Evolutionary conservation across 305 asterid species (phyloP).

Genomic region (Ilex paraguariensis): DNA sequence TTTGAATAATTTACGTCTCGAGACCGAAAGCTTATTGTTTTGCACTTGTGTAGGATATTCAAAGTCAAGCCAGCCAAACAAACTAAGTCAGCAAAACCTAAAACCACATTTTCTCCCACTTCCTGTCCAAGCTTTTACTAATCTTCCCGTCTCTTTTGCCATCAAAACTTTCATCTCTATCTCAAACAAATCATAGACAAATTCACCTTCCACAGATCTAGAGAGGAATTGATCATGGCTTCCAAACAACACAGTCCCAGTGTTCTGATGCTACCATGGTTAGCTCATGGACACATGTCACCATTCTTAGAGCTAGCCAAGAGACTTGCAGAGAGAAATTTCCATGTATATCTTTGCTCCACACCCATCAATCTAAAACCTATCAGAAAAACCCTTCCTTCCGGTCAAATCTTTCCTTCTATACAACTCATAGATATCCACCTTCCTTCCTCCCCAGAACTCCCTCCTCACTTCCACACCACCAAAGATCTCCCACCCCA

Average conservation of each 20-base stretch:
- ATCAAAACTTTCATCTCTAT: too few relatives aligned
- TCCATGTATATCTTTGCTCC: conserved; percentile 31
- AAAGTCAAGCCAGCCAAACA: too few relatives aligned
- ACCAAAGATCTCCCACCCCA: conserved; percentile 6
- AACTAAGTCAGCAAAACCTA: too few relatives aligned
- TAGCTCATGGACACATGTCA: conserved; percentile 43
- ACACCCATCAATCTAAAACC: conserved; percentile 22
- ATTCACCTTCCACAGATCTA: too few relatives aligned
- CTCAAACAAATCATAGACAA: too few relatives aligned
- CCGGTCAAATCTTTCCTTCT: neutral
- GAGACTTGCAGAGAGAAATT: conserved; percentile 25
- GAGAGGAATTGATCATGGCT: too few relatives aligned
- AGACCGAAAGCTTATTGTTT: too few relatives aligned
- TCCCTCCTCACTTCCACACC: neutral
- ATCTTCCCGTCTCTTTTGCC: too few relatives aligned
- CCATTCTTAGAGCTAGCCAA: conserved; percentile 47
- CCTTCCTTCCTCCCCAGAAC: neutral
- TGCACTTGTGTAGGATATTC: too few relatives aligned
- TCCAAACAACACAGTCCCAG: neutral
- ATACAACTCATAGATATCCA: neutral
- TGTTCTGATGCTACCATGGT: conserved; percentile 42
- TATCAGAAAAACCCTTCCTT: neutral
- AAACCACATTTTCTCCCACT: too few relatives aligned
- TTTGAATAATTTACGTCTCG: too few relatives aligned
- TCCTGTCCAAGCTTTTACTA: too few relatives aligned